phyloP scores from a whole-genome alignment of 768 basidiomycete species.

The Chalciporus pseudorubinellus region DNA sequence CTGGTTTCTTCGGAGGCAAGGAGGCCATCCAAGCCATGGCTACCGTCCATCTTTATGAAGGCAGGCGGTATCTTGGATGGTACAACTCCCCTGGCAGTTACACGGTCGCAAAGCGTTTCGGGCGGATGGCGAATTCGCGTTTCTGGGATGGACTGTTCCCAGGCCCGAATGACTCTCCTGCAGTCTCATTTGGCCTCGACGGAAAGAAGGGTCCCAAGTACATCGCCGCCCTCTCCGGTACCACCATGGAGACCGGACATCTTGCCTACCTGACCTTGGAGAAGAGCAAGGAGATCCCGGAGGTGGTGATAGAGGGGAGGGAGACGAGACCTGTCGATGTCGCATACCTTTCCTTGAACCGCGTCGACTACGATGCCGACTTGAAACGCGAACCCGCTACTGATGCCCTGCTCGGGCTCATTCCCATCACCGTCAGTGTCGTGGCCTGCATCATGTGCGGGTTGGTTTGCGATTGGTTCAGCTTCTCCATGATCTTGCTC shows the following conservation, averaged over 20 bases:
- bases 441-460: constrained; percentile 25
- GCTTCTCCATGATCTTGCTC: constrained; percentile 31
- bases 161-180: constrained; percentile 24
- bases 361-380: not conserved
- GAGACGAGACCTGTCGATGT: constrained; percentile 11
- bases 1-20: constrained; percentile 37
- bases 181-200: constrained; percentile 28
- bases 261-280: constrained; percentile 27
- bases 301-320: not conserved
- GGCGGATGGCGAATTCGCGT: constrained; percentile 27
- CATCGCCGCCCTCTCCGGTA: constrained; percentile 30
- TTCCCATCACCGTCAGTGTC: constrained; percentile 27
- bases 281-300: not conserved
- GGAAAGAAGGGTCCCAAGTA: constrained; percentile 31
- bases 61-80: constrained; percentile 35
- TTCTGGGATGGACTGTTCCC: constrained; percentile 36
- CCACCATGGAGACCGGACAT: constrained; percentile 26
- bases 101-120: constrained; percentile 32
- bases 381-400: not conserved
- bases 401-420: constrained; percentile 11
- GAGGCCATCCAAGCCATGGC: constrained; percentile 38
- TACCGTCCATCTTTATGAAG: constrained; percentile 29
- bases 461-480: constrained; percentile 27
- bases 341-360: constrained; percentile 19
- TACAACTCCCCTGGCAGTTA: constrained; percentile 37